Base-by-base conservation (phyloP, 2,329 filamentous ascomycete genomes). In the Neocatenulostroma microsporum region DNA sequence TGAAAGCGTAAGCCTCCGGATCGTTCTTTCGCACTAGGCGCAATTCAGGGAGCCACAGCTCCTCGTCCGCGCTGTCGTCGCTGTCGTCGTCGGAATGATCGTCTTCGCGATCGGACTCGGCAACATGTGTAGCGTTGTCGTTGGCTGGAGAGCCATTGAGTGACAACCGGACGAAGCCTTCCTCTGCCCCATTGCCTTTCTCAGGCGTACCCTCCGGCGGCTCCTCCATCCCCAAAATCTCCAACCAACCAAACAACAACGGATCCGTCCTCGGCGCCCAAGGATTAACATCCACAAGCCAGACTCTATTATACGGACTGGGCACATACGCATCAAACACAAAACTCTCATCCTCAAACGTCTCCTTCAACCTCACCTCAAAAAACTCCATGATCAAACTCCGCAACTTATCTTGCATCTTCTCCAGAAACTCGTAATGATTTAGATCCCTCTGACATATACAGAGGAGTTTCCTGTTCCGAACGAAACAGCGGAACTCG, bases 401-500 rank as follows among this genome's bases (percentile, higher is more conserved):
- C 37, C 78, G 69, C 35, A 96, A 68, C 39, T 77, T 72, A 4
- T 76, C 69, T 32, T 78, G 73, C 61, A 95, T 68, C 6, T 64
- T 62, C 49, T 72, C 73, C 57, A 96, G 70, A 57, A 95, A 98
- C 10, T 82, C 77, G 60, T 89, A 96, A 64, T 91, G 76, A 55
- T 94, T 94, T 34, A 89, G 72, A 57, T 96, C 89, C 4, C 91
- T 77, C 63, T 96, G 91, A 21, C 81, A 84, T 40, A 96, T 79
- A 41, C 79, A 87, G 26, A 98, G 72, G 12, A 98, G 70, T 36
- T 76, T 76, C 9, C 85, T 73, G 40, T 87, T 72, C 51, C 89
- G 84, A 25, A 96, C 91, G 55, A 96, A 98, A 59, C 88, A 95
- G 17, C 91, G 77, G 62, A 98, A 98, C 60, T 98, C 91, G 40